Base-by-base conservation (phyloP, 768 basidiomycete species). In the Tulasnella sp. region DNA sequence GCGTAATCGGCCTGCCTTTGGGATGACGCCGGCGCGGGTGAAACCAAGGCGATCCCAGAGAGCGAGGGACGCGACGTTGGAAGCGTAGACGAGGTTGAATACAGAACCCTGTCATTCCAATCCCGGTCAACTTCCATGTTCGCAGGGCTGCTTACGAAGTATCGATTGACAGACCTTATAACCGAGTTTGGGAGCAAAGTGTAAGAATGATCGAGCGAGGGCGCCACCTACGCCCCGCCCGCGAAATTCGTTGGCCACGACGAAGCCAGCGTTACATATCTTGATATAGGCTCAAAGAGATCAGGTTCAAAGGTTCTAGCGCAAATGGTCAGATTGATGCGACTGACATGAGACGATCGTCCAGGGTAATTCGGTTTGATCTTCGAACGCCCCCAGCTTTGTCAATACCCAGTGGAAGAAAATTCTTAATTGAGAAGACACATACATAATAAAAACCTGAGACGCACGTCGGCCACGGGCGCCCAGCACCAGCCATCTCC, bases 191-290 rank as follows among this genome's bases (percentile, higher is more conserved):
- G 91, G 94, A 1, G 81, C 94, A 66, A 89, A 90, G 68, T 86
- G 73, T 19, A 94, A 72, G 71, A 81, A 96, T 2, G 88, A 88
- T 61, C 77, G 78, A 2, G 86, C 91, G 38, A 97, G 79, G 5
- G 80, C 73, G 43, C 73, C 72, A 17, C 92, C 93, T 66, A 85
- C 81, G 29, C 85, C 83, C 34, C 74, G 72, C 2, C 81, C 81
- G 24, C 89, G 78, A 30, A 83, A 80, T 0, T 66, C 66, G 4
- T 79, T 75, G 21, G 85, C 80, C 5, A 93, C 83, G 34, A 95
- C 75, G 71, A 96, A 96, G 2, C 93, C 93, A 3, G 80, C 91
- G 66, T 95, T 96, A 72, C 89, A 91, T 62, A 87, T 86, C 85
- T 89, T 64, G 11, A 27, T 11, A 10, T 9, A 58, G 47, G n/a